Conservation (phyloP, 805 yeast species). For the Candida chauliodis region DNA sequence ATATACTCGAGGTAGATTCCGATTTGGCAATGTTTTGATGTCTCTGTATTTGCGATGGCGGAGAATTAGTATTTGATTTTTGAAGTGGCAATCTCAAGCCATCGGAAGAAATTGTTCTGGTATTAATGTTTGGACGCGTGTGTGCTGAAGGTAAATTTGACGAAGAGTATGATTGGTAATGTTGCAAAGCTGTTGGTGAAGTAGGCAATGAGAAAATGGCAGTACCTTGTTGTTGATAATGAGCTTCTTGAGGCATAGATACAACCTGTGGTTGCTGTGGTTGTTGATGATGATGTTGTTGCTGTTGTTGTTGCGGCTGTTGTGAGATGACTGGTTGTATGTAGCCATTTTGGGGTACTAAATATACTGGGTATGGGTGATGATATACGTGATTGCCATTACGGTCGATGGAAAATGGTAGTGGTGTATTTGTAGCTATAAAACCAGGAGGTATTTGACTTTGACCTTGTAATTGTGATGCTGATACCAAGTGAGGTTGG, state of each 20-base stretch:
- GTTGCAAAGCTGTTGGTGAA: constrained; percentile 21
- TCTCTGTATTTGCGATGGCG: not conserved
- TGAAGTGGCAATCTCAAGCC: constrained; percentile 12
- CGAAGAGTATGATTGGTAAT: constrained; percentile 1
- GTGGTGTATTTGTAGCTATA: constrained; percentile 10
- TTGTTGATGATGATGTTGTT: constrained; percentile 10
- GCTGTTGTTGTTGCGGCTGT: constrained; percentile 11
- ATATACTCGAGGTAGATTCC: constrained; percentile 24
- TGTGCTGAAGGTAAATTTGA: not conserved
- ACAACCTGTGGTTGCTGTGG: not conserved
- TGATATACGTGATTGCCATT: constrained; percentile 28
- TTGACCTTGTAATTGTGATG: not conserved
- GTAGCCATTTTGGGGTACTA: constrained; percentile 25
- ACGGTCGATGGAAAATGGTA: constrained; percentile 29
- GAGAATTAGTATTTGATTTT: constrained; percentile 1
- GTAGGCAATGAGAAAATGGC: constrained; percentile 29
- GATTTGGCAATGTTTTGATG: constrained; percentile 19
- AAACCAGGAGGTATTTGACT: constrained; percentile 1
- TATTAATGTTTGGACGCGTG: constrained; percentile 4
- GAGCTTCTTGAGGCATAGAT: constrained; percentile 5
- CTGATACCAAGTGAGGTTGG: no score
- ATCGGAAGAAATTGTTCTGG: constrained; percentile 16
- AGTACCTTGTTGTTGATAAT: constrained; percentile 15
- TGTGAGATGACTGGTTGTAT: constrained; percentile 13
- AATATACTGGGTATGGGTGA: constrained; percentile 35